A percentile compares a stretch with the other conserved stretches of the same genome.
These are phyloP conservation scores for Penicillium sp. DNA, from an alignment of 2,329 filamentous ascomycete genomes.

Conservation along the genomic window DNA sequence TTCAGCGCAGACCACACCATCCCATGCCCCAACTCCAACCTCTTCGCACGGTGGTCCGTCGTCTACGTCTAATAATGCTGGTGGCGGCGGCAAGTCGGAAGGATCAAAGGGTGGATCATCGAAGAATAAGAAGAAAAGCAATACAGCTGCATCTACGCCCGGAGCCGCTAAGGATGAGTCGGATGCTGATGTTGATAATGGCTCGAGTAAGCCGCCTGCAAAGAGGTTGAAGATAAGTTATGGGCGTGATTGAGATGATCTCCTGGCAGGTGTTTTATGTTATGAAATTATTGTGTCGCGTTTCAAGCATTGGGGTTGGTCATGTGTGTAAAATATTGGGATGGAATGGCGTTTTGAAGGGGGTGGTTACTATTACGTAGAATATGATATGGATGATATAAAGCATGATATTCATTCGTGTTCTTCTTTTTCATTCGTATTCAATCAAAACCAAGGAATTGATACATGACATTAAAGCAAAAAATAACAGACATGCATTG, in stretches of 20 bases:
- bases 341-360: not conserved
- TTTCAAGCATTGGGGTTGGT: slow-evolving; percentile 10
- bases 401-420: not conserved
- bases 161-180: slow-evolving; percentile 22
- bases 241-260: slow-evolving; percentile 32
- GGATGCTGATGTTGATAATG: slow-evolving; percentile 28
- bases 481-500: not conserved
- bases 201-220: slow-evolving; percentile 31
- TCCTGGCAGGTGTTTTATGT: not conserved
- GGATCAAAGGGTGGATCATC: slow-evolving; percentile 21
- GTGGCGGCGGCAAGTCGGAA: slow-evolving; percentile 18
- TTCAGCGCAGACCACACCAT: slow-evolving; percentile 45
- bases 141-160: slow-evolving; percentile 15
- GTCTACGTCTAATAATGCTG: slow-evolving; percentile 22
- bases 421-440: not conserved
- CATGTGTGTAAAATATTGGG: slow-evolving; percentile 5
- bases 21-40: slow-evolving; percentile 44
- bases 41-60: slow-evolving; percentile 32
- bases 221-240: slow-evolving; percentile 47
- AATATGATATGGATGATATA: not conserved
- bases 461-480: not conserved
- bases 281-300: slow-evolving; percentile 7
- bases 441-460: not conserved
- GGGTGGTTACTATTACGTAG: not conserved
- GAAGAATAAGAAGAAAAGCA: slow-evolving; percentile 41